These are phyloP conservation scores for Metschnikowia baotianmanensis DNA, from an alignment of 805 yeast genomes.

Conservation along the genomic window DNA sequence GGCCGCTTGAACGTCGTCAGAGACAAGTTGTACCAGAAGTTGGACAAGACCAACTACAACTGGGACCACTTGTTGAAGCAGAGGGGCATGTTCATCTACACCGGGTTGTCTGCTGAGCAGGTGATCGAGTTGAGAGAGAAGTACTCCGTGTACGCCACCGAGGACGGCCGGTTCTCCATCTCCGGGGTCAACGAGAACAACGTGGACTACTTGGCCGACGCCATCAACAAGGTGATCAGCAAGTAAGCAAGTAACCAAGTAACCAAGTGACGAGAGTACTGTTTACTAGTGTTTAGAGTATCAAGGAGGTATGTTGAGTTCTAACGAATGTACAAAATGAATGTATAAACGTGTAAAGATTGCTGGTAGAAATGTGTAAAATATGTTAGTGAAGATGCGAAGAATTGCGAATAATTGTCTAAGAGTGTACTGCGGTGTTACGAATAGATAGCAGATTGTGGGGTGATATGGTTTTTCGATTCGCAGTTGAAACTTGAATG, in stretches of 20 bases:
- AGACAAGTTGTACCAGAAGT: slow-evolving; percentile 54
- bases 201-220: slow-evolving; percentile 69
- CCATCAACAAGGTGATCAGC: slow-evolving; percentile 51
- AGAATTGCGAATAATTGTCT: no score
- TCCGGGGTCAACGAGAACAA: slow-evolving; percentile 83
- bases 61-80: slow-evolving; percentile 89
- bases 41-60: slow-evolving; percentile 59
- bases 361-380: no score
- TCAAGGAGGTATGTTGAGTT: no score
- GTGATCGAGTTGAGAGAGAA: slow-evolving; percentile 67
- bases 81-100: slow-evolving; percentile 95
- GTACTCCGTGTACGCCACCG: slow-evolving; percentile 78
- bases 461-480: no score
- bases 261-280: no score
- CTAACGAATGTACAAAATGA: no score
- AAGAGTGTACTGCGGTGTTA: no score
- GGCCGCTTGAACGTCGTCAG: slow-evolving; percentile 77
- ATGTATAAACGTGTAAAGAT: no score
- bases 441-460: no score
- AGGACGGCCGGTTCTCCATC: slow-evolving; percentile 88
- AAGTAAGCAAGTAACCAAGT: slow-evolving; percentile 21
- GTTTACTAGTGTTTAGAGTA: no score
- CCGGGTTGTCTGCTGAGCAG: slow-evolving; percentile 73
- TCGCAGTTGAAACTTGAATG: no score
- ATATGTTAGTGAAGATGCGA: no score